Percentiles rank a stretch among this genome's conserved stretches.
Evolutionary conservation across 1,139 yeast species (phyloP).

Genomic region (Entelexis sorbosivorans): DNA sequence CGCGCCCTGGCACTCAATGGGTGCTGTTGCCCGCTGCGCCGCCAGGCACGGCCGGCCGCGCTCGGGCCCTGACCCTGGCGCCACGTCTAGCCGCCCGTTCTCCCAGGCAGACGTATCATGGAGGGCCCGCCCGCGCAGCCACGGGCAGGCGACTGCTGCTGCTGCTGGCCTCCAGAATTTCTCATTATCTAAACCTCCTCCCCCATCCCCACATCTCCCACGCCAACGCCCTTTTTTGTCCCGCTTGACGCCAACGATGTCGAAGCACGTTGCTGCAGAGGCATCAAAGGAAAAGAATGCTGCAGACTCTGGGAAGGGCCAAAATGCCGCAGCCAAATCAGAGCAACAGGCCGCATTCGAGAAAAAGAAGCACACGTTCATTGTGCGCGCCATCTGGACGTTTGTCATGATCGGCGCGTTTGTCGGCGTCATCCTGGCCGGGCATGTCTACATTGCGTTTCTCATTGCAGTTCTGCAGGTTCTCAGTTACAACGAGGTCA

Average conservation of each 20-base stretch:
- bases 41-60: not conserved
- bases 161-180: too few relatives aligned
- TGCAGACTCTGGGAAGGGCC: too few relatives aligned
- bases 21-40: not conserved
- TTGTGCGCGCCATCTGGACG: constrained; percentile 91
- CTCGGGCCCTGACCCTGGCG: not conserved
- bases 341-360: constrained; percentile 29
- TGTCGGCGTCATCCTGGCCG: constrained; percentile 64
- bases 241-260: not conserved
- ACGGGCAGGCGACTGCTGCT: too few relatives aligned
- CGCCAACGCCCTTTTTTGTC: not conserved
- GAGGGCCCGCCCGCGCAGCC: too few relatives aligned
- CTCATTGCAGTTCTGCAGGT: constrained; percentile 66
- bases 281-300: not conserved
- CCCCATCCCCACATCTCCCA: not conserved
- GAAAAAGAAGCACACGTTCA: constrained; percentile 69
- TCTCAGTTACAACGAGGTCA: constrained; percentile 81
- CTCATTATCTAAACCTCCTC: not conserved
- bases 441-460: constrained; percentile 70
- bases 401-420: constrained; percentile 77
- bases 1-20: not conserved
- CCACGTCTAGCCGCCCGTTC: not conserved
- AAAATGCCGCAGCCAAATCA: constrained; percentile 1
- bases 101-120: too few relatives aligned
- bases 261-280: not conserved